Conservation (phyloP, 306 rosid species). For the Argentina anserina region DNA sequence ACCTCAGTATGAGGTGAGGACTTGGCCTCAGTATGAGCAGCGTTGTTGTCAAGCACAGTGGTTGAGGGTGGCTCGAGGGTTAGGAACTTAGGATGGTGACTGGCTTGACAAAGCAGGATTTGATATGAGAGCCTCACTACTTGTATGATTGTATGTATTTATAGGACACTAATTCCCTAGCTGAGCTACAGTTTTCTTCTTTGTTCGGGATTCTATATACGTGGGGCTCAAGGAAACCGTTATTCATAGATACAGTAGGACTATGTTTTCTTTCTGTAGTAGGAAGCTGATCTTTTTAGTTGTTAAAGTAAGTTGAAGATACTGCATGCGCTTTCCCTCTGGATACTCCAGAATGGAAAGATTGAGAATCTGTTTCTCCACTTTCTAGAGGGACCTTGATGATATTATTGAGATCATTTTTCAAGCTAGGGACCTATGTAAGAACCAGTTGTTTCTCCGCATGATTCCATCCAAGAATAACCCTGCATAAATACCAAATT, state of each 20-base stretch:
- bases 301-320: background rate
- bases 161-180: background rate
- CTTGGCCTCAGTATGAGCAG: background rate
- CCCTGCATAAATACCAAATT: no score
- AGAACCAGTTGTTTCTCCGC: background rate
- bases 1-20: background rate
- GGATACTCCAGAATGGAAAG: background rate
- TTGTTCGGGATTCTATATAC: background rate
- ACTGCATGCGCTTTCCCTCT: background rate
- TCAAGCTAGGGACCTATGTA: background rate
- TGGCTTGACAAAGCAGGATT: background rate
- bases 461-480: no score
- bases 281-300: background rate
- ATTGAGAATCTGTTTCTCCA: background rate
- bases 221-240: background rate
- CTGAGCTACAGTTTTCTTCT: background rate
- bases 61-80: background rate
- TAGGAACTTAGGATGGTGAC: background rate
- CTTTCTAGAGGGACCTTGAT: background rate
- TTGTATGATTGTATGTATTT: background rate
- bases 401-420: background rate
- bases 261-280: no score
- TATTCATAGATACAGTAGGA: background rate
- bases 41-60: background rate
- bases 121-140: background rate